phyloP scores from a whole-genome alignment of 2,329 filamentous ascomycete species.

The Paraphoma chrysanthemicola region DNA sequence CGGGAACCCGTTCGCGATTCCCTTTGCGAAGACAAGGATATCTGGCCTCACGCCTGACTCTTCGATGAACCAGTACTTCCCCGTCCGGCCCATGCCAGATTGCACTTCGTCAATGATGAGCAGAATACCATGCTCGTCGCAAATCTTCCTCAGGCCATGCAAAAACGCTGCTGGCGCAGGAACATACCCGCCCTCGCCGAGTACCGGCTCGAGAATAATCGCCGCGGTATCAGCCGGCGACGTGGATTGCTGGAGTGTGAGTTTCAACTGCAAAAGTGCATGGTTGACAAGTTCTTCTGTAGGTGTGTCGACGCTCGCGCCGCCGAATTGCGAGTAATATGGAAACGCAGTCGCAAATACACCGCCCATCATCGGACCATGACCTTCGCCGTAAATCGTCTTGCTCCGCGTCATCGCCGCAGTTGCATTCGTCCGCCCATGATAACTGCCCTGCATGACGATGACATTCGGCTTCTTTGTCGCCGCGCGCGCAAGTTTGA shows the following conservation, averaged over 20 bases:
- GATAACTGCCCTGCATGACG: conserved; percentile 42
- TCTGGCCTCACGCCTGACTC: conserved; percentile 53
- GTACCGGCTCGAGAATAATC: conserved; percentile 37
- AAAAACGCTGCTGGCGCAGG: conserved; percentile 39
- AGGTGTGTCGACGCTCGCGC: conserved; percentile 28
- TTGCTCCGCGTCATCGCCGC: conserved; percentile 40
- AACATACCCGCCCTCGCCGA: conserved; percentile 40
- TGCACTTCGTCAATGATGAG: conserved; percentile 55
- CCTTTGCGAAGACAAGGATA: conserved; percentile 51
- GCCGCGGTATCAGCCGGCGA: conserved; percentile 37
- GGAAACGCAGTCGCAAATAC: conserved; percentile 39
- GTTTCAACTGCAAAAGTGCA: conserved; percentile 32
- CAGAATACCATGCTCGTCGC: conserved; percentile 53
- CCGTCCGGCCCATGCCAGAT: conserved; percentile 53
- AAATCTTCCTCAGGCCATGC: conserved; percentile 49
- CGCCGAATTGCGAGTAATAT: conserved; percentile 38
- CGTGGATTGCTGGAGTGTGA: conserved; percentile 35
- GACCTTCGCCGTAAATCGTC: conserved; percentile 39
- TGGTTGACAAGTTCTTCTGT: conserved; percentile 32
- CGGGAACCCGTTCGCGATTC: conserved; percentile 39
- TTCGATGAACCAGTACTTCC: conserved; percentile 54
- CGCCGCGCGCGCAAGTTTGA: conserved; percentile 36
- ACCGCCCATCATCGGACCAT: conserved; percentile 38
- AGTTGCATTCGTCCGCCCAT: conserved; percentile 38
- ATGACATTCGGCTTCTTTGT: conserved; percentile 42